Conservation (phyloP, 1,139 yeast genomes). For the Yamadazyma spencermartinsiae region DNA sequence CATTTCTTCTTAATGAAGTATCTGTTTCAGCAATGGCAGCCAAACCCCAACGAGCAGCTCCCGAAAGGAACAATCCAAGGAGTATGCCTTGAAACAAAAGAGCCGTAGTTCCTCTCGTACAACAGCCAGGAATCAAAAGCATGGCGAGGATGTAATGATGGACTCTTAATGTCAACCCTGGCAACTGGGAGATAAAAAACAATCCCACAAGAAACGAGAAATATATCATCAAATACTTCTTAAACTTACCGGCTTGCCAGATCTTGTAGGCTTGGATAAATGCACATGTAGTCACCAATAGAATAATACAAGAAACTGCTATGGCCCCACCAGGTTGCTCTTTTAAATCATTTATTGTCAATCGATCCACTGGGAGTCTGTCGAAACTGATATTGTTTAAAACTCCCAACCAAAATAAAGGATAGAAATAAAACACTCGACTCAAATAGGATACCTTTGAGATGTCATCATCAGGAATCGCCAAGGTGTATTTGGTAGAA, state of each 20-base stretch:
- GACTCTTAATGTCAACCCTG: constrained; percentile 73
- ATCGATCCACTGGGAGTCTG: constrained; percentile 80
- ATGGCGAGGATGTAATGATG: constrained; percentile 90
- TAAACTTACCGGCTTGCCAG: constrained; percentile 79
- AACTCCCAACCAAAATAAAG: constrained; percentile 81
- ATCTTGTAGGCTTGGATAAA: constrained; percentile 73
- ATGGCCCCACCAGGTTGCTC: constrained; percentile 76
- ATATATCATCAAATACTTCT: constrained; percentile 56
- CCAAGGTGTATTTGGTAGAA: constrained; percentile 44
- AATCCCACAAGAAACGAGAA: constrained; percentile 46
- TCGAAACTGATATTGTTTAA: constrained; percentile 88
- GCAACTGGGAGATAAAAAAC: constrained; percentile 49
- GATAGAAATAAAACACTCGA: constrained; percentile 69
- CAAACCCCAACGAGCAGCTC: constrained; percentile 90
- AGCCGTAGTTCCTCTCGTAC: constrained; percentile 72
- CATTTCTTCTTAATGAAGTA: constrained; percentile 66
- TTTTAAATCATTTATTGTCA: constrained; percentile 67
- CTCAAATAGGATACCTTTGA: constrained; percentile 44
- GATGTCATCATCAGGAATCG: constrained; percentile 25
- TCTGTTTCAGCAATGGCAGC: constrained; percentile 86
- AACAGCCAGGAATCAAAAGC: constrained; percentile 81
- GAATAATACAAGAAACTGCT: constrained; percentile 56
- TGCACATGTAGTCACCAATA: constrained; percentile 52
- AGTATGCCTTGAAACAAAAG: constrained; percentile 79
- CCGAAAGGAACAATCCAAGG: constrained; percentile 78